Evolutionary conservation across 768 basidiomycete species (phyloP), one percentile per base, ranked within the genome.

Genomic region (Leccinum broughii): DNA sequence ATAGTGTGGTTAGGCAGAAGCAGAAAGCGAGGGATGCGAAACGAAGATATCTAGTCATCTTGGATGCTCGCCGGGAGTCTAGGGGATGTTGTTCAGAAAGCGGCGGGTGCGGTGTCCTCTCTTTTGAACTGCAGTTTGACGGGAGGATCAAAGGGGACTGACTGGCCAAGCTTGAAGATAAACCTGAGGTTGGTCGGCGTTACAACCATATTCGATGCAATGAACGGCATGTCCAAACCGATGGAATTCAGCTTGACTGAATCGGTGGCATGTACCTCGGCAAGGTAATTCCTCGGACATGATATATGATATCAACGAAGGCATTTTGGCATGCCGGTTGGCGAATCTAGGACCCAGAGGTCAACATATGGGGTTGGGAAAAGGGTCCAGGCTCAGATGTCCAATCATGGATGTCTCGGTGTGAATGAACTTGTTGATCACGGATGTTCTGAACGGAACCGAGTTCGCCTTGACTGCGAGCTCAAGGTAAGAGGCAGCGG

Each of bases 221-320:
- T 56, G 63, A 55, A 58, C 3, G 51, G 46, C 6, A 24, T 44
- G 35, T 26, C 44, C 4, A 9, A 41, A 37, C 39, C 13, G 20
- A 52, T 66, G 67, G 67, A 68, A 67, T 68, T 55, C 67, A 57
- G 10, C 22, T 30, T 24, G 17, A 63, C n/a, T n/a, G 28, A 22
- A 32, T 28, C 39, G 17, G 28, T 11, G 28, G 54, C 22, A 44
- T 32, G 20, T 14, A 49, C 48, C 48, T 49, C 20, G 44, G 44
- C 48, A 49, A 15, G 24, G 13, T 32, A 8, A 44, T 56, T 55
- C 39, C 41, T 41, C 41, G 44, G 39, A 35, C 20, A 58, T 44
- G 22, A 10, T 41, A 34, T 20, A 58, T 44, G 22, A 10, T 41
- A 34, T 20, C 32, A 15, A 53, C 4, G 10, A 46, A 46, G 10